Conservation (phyloP, 2,329 filamentous ascomycete genomes). For the Falciphora oryzae region DNA sequence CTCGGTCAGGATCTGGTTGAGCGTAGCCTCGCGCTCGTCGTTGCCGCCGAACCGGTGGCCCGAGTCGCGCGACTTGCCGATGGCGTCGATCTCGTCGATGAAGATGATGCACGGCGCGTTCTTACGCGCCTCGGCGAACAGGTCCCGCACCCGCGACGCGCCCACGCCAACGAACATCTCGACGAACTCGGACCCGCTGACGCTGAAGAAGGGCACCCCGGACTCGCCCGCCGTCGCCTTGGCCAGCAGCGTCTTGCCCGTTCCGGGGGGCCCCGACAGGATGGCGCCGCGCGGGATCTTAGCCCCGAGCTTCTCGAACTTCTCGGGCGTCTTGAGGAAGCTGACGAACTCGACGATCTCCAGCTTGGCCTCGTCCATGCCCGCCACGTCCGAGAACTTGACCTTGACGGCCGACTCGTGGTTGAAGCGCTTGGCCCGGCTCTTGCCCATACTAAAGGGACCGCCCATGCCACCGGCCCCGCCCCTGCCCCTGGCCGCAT, state of each 20-base stretch:
- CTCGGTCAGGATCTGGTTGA: conserved; percentile 97
- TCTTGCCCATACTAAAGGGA: conserved; percentile 95
- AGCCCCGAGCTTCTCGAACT: conserved; percentile 88
- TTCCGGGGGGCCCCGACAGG: conserved; percentile 93
- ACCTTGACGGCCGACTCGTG: conserved; percentile 95
- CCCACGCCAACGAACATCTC: conserved; percentile 99
- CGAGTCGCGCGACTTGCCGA: conserved; percentile 84
- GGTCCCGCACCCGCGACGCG: conserved; percentile 86
- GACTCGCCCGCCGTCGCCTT: conserved; percentile 98
- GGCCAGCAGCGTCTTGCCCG: conserved; percentile 93
- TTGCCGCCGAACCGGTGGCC: conserved; percentile 79
- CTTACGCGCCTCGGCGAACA: conserved; percentile 92
- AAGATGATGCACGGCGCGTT: conserved; percentile 98
- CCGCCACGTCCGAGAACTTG: conserved; percentile 94
- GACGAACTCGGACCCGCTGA: conserved; percentile 97
- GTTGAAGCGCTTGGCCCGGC: conserved; percentile 94
- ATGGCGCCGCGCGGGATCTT: conserved; percentile 98
- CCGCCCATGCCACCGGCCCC: conserved; percentile 63
- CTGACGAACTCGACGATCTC: conserved; percentile 99
- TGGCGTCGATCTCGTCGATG: conserved; percentile 98
- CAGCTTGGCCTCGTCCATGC: conserved; percentile 95
- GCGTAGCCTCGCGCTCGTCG: conserved; percentile 91
- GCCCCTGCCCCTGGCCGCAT: conserved; percentile 70
- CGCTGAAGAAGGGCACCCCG: conserved; percentile 94
- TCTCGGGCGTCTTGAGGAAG: conserved; percentile 89